Evolutionary conservation across 2,329 filamentous ascomycete genomes (phyloP).

Genomic region (Neofusicoccum ribis): DNA sequence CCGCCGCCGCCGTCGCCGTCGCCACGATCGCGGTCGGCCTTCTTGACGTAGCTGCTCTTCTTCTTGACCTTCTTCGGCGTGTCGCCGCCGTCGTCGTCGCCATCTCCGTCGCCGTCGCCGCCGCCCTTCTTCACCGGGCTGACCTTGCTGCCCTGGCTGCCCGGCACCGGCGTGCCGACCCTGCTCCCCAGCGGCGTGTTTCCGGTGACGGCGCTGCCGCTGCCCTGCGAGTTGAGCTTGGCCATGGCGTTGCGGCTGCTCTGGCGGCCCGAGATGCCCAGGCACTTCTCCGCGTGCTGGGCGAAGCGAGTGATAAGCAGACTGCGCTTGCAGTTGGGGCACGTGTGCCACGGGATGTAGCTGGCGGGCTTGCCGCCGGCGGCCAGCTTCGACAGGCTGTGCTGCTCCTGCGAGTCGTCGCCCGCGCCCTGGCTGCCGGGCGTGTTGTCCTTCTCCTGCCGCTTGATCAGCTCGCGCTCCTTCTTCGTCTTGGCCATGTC

Average conservation of each 20-base stretch:
- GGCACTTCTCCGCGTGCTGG: slow-evolving; percentile 62
- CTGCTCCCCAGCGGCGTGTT: slow-evolving; percentile 47
- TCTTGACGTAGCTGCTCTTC: slow-evolving; percentile 45
- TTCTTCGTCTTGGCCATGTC: slow-evolving; percentile 75
- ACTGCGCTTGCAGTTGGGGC: slow-evolving; percentile 62
- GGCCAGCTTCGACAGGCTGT: slow-evolving; percentile 49
- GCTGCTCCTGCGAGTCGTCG: slow-evolving; percentile 21
- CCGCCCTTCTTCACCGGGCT: slow-evolving; percentile 31
- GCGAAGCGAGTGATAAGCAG: slow-evolving; percentile 62
- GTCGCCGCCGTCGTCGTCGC: slow-evolving; percentile 42
- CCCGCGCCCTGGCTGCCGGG: slow-evolving; percentile 44
- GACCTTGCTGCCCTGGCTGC: slow-evolving; percentile 33
- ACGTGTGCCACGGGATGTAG: slow-evolving; percentile 57
- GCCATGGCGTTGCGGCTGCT: slow-evolving; percentile 52
- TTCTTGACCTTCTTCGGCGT: slow-evolving; percentile 53
- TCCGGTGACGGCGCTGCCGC: slow-evolving; percentile 38
- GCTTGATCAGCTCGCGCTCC: slow-evolving; percentile 60
- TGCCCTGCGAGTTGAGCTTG: slow-evolving; percentile 32
- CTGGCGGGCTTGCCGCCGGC: slow-evolving; percentile 47
- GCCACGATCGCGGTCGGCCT: slow-evolving; percentile 30
- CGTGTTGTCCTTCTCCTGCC: slow-evolving; percentile 46
- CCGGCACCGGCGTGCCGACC: slow-evolving; percentile 43
- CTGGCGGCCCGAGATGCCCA: slow-evolving; percentile 58
- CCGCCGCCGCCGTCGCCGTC: slow-evolving; percentile 24
- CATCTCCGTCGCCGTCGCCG: slow-evolving; percentile 28